Conservation (phyloP, 352 stramenopile species). For the Pythium folliculosum region DNA sequence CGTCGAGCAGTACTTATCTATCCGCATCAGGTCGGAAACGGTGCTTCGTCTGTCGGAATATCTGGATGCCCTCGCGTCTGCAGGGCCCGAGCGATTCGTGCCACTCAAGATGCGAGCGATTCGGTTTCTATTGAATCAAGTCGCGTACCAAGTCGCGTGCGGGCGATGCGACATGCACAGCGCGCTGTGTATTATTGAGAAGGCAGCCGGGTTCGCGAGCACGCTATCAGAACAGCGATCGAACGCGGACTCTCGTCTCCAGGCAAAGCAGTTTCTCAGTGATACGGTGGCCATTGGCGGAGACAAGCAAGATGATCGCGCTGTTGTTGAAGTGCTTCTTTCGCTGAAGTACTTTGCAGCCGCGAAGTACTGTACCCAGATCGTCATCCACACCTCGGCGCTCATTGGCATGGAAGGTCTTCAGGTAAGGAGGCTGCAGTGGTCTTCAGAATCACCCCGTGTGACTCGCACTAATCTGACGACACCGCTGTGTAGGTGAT, state of each 20-base stretch:
- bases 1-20: neutral
- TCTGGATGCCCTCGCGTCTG: slow-evolving; percentile 8
- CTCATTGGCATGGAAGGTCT: slow-evolving; percentile 24
- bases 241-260: slow-evolving; percentile 7
- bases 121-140: slow-evolving; percentile 26
- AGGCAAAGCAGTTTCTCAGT: slow-evolving; percentile 18
- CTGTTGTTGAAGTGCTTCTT: slow-evolving; percentile 16
- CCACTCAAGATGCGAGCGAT: slow-evolving; percentile 25
- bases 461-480: neutral
- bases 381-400: slow-evolving; percentile 11
- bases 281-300: slow-evolving; percentile 1
- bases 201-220: slow-evolving; percentile 5
- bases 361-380: slow-evolving; percentile 22
- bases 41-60: slow-evolving; percentile 22
- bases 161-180: slow-evolving; percentile 19
- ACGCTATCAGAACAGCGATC: neutral
- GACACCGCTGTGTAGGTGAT: slow-evolving; percentile 9
- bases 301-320: neutral
- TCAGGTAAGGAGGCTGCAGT: slow-evolving; percentile 15
- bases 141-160: slow-evolving; percentile 12
- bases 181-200: slow-evolving; percentile 22
- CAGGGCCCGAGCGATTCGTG: slow-evolving; percentile 9
- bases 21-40: slow-evolving; percentile 11
- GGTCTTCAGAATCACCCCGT: neutral
- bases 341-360: slow-evolving; percentile 18